A percentile compares a stretch with the other conserved stretches of the same genome.
phyloP scores from a whole-genome alignment of 371 early-diverging fungal species.

The Mucor piriformis region DNA sequence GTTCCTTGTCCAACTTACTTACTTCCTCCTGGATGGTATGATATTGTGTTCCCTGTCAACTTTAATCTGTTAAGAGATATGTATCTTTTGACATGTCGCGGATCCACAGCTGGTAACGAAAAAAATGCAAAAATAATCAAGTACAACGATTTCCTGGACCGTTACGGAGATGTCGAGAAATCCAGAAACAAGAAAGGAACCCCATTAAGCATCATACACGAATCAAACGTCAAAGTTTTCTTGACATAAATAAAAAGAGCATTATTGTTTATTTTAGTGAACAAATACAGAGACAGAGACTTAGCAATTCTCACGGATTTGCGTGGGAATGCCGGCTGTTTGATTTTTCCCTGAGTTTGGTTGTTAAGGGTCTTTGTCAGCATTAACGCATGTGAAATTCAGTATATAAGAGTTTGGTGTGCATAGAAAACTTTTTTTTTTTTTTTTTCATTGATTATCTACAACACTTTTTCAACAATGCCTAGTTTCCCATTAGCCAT shows the following conservation, averaged over 20 bases:
- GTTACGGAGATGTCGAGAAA: slow-evolving; percentile 70
- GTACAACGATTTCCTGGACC: slow-evolving; percentile 73
- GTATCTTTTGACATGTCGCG: slow-evolving; percentile 63
- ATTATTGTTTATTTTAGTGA: too few relatives aligned
- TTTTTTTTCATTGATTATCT: background rate
- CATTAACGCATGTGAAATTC: background rate
- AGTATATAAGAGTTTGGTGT: background rate
- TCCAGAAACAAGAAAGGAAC: slow-evolving; percentile 72
- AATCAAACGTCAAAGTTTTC: slow-evolving; percentile 82
- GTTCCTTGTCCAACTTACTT: slow-evolving; percentile 89
- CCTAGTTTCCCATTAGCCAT: slow-evolving; percentile 36
- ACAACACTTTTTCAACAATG: slow-evolving; percentile 6
- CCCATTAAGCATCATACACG: slow-evolving; percentile 77
- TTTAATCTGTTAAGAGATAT: slow-evolving; percentile 78
- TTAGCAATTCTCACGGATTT: too few relatives aligned
- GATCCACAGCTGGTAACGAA: slow-evolving; percentile 29
- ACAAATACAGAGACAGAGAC: background rate
- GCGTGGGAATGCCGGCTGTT: background rate
- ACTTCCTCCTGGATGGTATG: slow-evolving; percentile 93
- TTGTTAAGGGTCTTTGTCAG: background rate
- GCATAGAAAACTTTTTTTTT: background rate
- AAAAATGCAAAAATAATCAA: slow-evolving; percentile 58
- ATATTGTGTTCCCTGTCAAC: slow-evolving; percentile 95
- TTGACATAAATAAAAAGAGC: slow-evolving; percentile 27
- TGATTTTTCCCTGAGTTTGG: too few relatives aligned